Evolutionary conservation across 1,284 basidiomycete species (phyloP), one percentile per base, ranked within the genome.

Genomic region (Apiotrichum mycotoxinovorans): DNA sequence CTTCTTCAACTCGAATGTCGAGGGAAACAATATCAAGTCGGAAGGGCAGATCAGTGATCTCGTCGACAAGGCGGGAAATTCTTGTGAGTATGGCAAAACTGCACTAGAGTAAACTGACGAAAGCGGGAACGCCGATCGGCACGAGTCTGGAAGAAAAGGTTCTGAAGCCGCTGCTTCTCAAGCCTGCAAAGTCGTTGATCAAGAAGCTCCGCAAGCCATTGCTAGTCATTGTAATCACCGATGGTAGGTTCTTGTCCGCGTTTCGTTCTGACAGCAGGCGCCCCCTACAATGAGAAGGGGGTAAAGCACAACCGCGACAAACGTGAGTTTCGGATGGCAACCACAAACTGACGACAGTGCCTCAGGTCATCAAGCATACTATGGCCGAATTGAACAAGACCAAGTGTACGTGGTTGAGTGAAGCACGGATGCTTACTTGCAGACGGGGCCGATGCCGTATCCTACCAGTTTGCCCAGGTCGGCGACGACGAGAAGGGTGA

Each of bases 1-100:
- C 50, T 79, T 79, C 70, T 74, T 80, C 69, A 79, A 79, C 71
- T 72, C 67, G 41, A 61, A 65, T 20, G 54, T 76, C 34, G 71
- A 78, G 49, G 79, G 78, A 27, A 75, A 79, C 69, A 67, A 71
- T 56, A 73, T 80, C 63, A 68, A 62, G 33, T 68, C 66, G 18
- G 79, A 79, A 52, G 61, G 60, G 17, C 61, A 62, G 27, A 71
- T 71, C 11, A 49, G 51, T 23, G 53, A 67, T 25, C 66, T 77
- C 26, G 42, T 77, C 41, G 22, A 52, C 0, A 58, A 66, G 26
- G 62, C 73, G 52, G 64, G 64, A 44, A 76, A 50, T 33, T 23
- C 46, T 3, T 48, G 27, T 48, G 46, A 41, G 40, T 37, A 37
- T 4, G 17, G 14, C 35, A 18, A n/a, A n/a, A 18, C 35, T 14